Evolutionary conservation across 176 grass and related monocot genomes (phyloP), one percentile per base, ranked within the genome.

Genomic region (Alopecurus myosuroides): DNA sequence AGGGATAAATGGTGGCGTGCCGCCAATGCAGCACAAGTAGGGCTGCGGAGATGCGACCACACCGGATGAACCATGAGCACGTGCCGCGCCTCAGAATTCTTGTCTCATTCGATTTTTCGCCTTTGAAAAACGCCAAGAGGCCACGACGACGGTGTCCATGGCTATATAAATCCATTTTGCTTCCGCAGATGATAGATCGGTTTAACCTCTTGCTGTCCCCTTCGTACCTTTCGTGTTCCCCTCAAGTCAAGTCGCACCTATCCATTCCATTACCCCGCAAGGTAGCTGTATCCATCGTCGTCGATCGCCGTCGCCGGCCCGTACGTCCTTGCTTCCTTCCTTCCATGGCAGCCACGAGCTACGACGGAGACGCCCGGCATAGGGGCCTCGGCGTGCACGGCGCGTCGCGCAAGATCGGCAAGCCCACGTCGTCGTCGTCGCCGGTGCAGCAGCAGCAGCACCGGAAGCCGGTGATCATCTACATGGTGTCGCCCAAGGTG

Each of bases 401-500:
- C 13, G 70, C 86, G 74, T 92, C 92, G 44, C 94, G 90, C 65
- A 97, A 92, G 84, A 84, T 94, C 80, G 85, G 79, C 42, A 94
- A 97, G 80, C 31, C 84, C 14, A 28, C 25, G 20, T 69, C 69
- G 72, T 5, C 34, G 15, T 17, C 18, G 31, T n/a, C 31, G 42
- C 56, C 7, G 46, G 46, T 49, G 46, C 46, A 49, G 14, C 29
- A 78, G 66, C 77, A 76, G 74, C 84, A 83, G 67, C 70, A 92
- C 22, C 78, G 91, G 31, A 88, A 91, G 66, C 94, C 94, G 37
- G 88, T 94, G 17, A 94, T 97, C 77, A 97, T 94, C 70, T 97
- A 97, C 85, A 88, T 97, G 92, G 94, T 92, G 15, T 85, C 92
- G 12, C 94, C 94, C 70, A 91, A 97, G 92, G 81, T 97, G 35